phyloP scores from a whole-genome alignment of 2,329 filamentous ascomycete genomes.

The Curvularia sp. region DNA sequence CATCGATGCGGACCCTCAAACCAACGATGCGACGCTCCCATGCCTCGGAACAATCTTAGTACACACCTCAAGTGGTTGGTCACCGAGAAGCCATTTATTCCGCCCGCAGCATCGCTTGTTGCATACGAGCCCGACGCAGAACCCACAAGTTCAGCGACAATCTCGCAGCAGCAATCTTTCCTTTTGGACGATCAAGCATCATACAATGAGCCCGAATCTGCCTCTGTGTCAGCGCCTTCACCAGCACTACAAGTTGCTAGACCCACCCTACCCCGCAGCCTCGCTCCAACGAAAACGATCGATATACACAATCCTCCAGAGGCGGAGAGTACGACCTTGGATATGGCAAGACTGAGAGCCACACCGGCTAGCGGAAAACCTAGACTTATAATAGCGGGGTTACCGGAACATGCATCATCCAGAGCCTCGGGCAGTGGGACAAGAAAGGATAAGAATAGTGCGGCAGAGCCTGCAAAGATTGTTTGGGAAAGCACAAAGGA shows the following conservation, averaged over 20 bases:
- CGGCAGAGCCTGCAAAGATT: neutral
- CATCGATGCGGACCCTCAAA: slow-evolving; percentile 28
- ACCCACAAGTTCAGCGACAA: slow-evolving; percentile 31
- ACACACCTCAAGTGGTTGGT: slow-evolving; percentile 60
- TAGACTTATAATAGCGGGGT: slow-evolving; percentile 41
- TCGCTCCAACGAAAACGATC: slow-evolving; percentile 30
- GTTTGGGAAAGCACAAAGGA: slow-evolving; percentile 7
- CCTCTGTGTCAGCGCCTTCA: slow-evolving; percentile 22
- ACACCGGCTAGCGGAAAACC: slow-evolving; percentile 55
- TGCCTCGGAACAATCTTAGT: slow-evolving; percentile 59
- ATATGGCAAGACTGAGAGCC: slow-evolving; percentile 56
- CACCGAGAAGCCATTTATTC: slow-evolving; percentile 55
- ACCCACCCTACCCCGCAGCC: slow-evolving; percentile 29
- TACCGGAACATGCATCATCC: slow-evolving; percentile 25
- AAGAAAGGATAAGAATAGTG: slow-evolving; percentile 7
- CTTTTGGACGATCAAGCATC: slow-evolving; percentile 16
- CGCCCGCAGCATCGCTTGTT: slow-evolving; percentile 42
- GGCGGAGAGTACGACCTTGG: slow-evolving; percentile 17
- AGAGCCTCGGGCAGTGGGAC: slow-evolving; percentile 9
- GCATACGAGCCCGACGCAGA: slow-evolving; percentile 38
- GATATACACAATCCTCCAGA: slow-evolving; percentile 36
- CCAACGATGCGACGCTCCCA: slow-evolving; percentile 46
- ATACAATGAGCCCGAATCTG: slow-evolving; percentile 32
- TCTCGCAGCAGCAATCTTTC: slow-evolving; percentile 24
- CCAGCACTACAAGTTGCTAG: slow-evolving; percentile 23